Conservation (phyloP, 2,329 filamentous ascomycete species). For the Blumeriella jaapii region DNA sequence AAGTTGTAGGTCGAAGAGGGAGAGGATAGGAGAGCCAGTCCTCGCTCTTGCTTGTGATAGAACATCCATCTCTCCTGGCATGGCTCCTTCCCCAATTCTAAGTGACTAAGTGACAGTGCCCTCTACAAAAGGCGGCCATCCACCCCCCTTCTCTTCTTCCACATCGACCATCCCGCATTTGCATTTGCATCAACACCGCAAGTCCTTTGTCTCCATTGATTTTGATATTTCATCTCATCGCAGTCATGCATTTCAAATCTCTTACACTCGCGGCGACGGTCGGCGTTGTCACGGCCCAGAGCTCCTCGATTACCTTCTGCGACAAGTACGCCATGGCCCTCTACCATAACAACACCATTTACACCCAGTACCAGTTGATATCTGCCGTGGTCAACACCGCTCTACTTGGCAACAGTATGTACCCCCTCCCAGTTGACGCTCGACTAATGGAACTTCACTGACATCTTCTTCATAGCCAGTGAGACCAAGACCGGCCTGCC, state of each 20-base stretch:
- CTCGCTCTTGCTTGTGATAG: no score
- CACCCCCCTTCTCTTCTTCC: no score
- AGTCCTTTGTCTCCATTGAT: no score
- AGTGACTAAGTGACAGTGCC: no score
- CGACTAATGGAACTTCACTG: not conserved
- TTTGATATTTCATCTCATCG: no score
- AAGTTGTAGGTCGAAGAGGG: no score
- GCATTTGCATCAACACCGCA: no score
- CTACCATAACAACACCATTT: slow-evolving; percentile 45
- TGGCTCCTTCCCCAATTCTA: no score
- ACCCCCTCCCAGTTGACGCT: not conserved
- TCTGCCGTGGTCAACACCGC: slow-evolving; percentile 50
- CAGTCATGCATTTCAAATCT: slow-evolving; percentile 20
- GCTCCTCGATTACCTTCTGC: slow-evolving; percentile 40
- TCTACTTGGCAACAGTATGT: slow-evolving; percentile 48
- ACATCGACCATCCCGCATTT: no score
- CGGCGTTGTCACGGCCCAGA: slow-evolving; percentile 28
- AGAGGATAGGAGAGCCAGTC: no score
- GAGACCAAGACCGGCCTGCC: slow-evolving; percentile 38
- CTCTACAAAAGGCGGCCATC: no score
- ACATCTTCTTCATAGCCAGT: slow-evolving; percentile 31
- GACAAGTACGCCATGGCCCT: slow-evolving; percentile 51
- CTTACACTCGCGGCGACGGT: slow-evolving; percentile 11
- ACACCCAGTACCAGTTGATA: slow-evolving; percentile 44
- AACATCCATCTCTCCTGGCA: no score